These are phyloP conservation scores for Fremontodendron californicum DNA, from an alignment of 345 rosid genomes.

Conservation along the genomic window DNA sequence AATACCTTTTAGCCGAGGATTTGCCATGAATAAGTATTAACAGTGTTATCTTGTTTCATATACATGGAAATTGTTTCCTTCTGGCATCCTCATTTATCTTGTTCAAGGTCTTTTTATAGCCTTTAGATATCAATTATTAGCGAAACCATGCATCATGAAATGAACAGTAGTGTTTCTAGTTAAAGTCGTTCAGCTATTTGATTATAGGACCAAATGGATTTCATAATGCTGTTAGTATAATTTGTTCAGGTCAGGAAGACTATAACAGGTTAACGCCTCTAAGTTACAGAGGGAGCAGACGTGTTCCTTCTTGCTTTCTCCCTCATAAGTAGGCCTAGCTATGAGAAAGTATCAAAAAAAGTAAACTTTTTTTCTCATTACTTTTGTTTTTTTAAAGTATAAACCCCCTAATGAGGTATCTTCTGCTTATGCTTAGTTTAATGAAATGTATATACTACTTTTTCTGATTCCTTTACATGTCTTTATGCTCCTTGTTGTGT, in stretches of 20 bases:
- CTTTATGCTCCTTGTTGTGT: conserved; percentile 20
- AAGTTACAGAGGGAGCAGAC: conserved; percentile 52
- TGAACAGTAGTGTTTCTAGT: too few relatives aligned
- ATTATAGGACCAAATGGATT: neutral
- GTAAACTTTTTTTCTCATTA: conserved; percentile 20
- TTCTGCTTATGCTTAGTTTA: neutral
- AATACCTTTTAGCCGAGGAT: too few relatives aligned
- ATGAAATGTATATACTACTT: conserved; percentile 6
- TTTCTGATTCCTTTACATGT: conserved; percentile 25
- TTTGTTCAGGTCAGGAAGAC: conserved; percentile 47
- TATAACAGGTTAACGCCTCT: conserved; percentile 50
- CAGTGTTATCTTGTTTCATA: neutral
- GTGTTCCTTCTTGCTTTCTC: conserved; percentile 58
- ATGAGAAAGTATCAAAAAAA: conserved; percentile 50
- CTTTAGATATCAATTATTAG: neutral
- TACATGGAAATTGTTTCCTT: neutral
- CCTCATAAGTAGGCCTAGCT: conserved; percentile 54
- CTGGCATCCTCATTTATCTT: neutral
- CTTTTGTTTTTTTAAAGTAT: conserved; percentile 5
- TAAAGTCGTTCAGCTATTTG: neutral
- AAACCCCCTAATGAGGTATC: conserved; percentile 5
- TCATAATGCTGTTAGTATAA: neutral
- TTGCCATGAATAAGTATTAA: neutral
- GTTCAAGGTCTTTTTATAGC: neutral
- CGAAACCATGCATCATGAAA: neutral